Base-by-base conservation (phyloP, 345 rosid species). In the Citrus maxima region DNA sequence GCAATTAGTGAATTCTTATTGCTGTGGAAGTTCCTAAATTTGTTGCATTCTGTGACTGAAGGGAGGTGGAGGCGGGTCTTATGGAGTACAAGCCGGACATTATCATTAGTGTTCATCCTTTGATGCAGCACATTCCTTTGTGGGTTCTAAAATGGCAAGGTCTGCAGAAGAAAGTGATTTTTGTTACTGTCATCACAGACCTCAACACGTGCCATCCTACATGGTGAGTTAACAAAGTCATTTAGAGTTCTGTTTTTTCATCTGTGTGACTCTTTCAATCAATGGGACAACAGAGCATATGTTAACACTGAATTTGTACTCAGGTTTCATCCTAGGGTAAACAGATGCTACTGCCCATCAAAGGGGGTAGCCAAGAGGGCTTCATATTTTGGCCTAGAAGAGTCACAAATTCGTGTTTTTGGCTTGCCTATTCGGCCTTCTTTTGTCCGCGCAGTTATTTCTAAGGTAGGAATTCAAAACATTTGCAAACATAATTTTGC, bases 141-240 rank as follows among this genome's bases (percentile, higher is more conserved):
- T 88, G 93, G 94, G 98, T 94, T 85, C 97, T 95, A 4, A 95
- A 93, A 88, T 92, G 99, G 99, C 94, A 95, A 81, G 90, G 95
- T 72, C 85, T 95, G 60, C 97, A 95, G 34, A 92, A 91, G 86
- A 91, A 95, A 88, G 99, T 95, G 19, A 64, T 95, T 63, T 95
- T 95, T 69, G 97, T 88, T 1, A 95, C 99, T 0, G 97, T 95
- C 77, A 95, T 93, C 56, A 95, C 99, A 18, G 99, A 95, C 79
- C 95, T 94, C 78, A 95, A 92, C 79, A 82, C 92, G 35, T 95
- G 99, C 80, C 99, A 95, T 55, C 99, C 88, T 49, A 95, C 99
- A 49, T 95, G 98, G 98, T 95, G 73, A 79, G 90, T 81, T 83
- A 21, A 49, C 70, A 4, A 24, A 18, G 49, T n/a, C 75, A 35